Evolutionary conservation across 495 filamentous ascomycete genomes (phyloP).

Genomic region (Terfezia boudieri): DNA sequence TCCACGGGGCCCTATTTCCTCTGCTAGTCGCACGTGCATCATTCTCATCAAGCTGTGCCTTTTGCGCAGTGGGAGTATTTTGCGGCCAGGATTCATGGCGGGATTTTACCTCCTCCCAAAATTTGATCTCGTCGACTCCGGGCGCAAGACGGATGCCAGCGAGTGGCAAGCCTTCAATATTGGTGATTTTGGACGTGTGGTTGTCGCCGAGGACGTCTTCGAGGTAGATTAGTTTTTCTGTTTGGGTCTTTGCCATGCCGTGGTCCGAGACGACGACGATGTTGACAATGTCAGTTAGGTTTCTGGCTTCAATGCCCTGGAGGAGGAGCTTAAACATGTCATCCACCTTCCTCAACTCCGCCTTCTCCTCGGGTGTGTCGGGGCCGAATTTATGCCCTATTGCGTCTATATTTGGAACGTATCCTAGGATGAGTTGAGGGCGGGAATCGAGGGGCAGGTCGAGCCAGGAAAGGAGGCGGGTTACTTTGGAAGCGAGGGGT

Average conservation of each 20-base stretch:
- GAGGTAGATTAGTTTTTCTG: slow-evolving; percentile 65
- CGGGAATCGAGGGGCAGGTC: slow-evolving; percentile 53
- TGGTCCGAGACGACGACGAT: slow-evolving; percentile 97
- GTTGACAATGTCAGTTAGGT: slow-evolving; percentile 75
- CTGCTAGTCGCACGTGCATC: slow-evolving; percentile 15
- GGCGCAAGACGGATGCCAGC: slow-evolving; percentile 63
- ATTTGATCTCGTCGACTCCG: slow-evolving; percentile 31
- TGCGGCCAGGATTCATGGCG: slow-evolving; percentile 16
- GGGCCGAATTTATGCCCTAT: slow-evolving; percentile 77
- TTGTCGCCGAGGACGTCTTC: slow-evolving; percentile 35
- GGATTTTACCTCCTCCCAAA: slow-evolving; percentile 28
- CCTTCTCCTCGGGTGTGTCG: slow-evolving; percentile 71
- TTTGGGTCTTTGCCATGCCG: slow-evolving; percentile 85
- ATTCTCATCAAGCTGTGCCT: background rate
- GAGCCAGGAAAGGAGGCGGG: slow-evolving; percentile 52
- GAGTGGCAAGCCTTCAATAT: slow-evolving; percentile 86
- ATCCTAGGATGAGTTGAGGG: slow-evolving; percentile 80
- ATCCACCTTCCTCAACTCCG: slow-evolving; percentile 55
- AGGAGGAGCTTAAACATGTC: slow-evolving; percentile 55
- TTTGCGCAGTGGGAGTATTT: background rate
- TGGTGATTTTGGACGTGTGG: slow-evolving; percentile 37
- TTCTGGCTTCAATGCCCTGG: slow-evolving; percentile 50
- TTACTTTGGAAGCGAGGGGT: slow-evolving; percentile 45
- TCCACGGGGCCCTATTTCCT: slow-evolving; percentile 32
- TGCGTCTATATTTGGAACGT: slow-evolving; percentile 74